A percentile compares a stretch with the other conserved stretches of the same genome.
phyloP scores from a whole-genome alignment of 768 basidiomycete genomes.

The Leucosporidium scottii region DNA sequence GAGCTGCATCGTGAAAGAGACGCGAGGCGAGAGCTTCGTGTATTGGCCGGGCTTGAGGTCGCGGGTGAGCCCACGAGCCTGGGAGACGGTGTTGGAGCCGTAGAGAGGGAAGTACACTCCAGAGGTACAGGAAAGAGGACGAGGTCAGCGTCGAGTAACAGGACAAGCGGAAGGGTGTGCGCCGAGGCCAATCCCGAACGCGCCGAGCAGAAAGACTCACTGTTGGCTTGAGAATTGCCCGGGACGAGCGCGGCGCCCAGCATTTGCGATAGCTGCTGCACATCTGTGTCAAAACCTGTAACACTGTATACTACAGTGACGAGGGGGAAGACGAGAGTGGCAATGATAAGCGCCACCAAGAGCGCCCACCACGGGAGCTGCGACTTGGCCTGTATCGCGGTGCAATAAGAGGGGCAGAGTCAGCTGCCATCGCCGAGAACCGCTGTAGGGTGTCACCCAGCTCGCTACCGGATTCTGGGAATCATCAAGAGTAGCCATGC shows the following conservation, averaged over 20 bases:
- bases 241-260: constrained; percentile 49
- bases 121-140: too few relatives aligned
- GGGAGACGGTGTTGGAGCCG: constrained; percentile 50
- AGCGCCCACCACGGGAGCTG: constrained; percentile 41
- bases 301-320: constrained; percentile 36
- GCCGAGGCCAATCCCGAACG: too few relatives aligned
- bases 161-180: too few relatives aligned
- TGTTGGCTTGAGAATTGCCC: constrained; percentile 58
- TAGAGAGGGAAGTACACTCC: constrained; percentile 53
- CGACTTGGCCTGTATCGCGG: constrained; percentile 8
- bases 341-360: constrained; percentile 46
- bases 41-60: constrained; percentile 52
- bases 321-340: constrained; percentile 23
- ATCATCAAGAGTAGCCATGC: too few relatives aligned
- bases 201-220: too few relatives aligned
- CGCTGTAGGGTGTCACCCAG: too few relatives aligned
- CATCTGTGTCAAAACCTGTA: constrained; percentile 42
- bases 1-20: constrained; percentile 57
- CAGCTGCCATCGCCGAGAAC: constrained; percentile 11
- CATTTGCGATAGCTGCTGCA: constrained; percentile 49
- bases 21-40: constrained; percentile 57
- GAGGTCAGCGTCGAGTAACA: too few relatives aligned
- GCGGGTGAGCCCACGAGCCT: constrained; percentile 48
- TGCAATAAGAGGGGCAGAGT: constrained; percentile 10
- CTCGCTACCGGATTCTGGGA: too few relatives aligned